Evolutionary conservation across 306 rosid genomes (phyloP), one percentile per base, ranked within the genome.

Genomic region (Dryas alaskensis): DNA sequence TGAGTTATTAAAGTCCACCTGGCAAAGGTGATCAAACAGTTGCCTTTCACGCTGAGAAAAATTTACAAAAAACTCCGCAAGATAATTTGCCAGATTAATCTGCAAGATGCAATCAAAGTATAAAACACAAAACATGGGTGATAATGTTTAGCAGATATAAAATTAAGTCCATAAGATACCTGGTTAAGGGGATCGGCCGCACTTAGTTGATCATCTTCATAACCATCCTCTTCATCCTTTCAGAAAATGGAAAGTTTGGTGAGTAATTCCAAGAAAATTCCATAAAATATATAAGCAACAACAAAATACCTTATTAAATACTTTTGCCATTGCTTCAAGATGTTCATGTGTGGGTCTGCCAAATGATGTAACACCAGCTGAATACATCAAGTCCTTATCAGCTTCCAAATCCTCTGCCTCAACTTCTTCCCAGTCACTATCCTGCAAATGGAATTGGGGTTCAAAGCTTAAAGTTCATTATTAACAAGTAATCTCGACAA

Each of bases 341-440:
- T 91, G 93, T 80, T 87, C 94, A 61, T 80, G 77, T 4, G 89
- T 73, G 42, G 89, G 83, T 80, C 87, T 88, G 67, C 86, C 82
- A 2, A 68, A 54, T 74, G 91, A 81, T n/a, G 92, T 75, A 49
- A 87, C 66, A 62, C 89, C 82, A 44, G 81, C 63, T 44, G 93
- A 80, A 78, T 70, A 80, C 63, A 89, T 81, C 80, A 89, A 68
- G 60, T 84, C 83, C 74, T 65, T 85, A 70, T 87, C 91, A 57
- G 83, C 71, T 72, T 81, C 89, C 47, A 43, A 71, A 46, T 76
- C 84, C 65, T 81, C 89, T 1, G 82, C 82, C 77, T 81, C 84
- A 77, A 83, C 81, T 83, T 93, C 98, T 88, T 93, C 97, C 98
- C 98, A 91, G 73, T 91, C 97, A 73, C 92, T 86, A 72, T 88